phyloP scores from a whole-genome alignment of 805 yeast species.

The Candida ulmi region DNA sequence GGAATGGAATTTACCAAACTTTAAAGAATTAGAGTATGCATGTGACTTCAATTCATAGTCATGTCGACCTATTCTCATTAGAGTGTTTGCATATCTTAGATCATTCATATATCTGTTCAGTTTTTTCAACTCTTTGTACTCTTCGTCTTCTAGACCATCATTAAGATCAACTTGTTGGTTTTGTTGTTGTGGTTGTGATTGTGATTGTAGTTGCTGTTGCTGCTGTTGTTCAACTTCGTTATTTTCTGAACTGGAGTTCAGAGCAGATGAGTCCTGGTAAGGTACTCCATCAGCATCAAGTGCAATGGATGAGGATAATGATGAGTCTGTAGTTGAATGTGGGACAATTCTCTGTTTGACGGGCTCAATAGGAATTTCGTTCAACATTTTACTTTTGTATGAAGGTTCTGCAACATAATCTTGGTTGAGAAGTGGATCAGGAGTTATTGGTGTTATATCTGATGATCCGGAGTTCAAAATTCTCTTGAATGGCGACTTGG shows the following conservation, averaged over 20 bases:
- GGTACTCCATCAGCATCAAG: not conserved
- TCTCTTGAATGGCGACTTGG: slow-evolving; percentile 21
- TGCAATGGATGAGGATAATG: not conserved
- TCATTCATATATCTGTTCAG: slow-evolving; percentile 9
- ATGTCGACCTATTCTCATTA: slow-evolving; percentile 18
- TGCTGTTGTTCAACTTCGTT: no score
- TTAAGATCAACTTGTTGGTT: not conserved
- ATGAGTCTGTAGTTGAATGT: no score
- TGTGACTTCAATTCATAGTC: slow-evolving; percentile 11
- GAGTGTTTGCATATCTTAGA: slow-evolving; percentile 3
- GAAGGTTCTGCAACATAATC: no score
- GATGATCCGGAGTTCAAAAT: not conserved
- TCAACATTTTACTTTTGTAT: slow-evolving; percentile 3
- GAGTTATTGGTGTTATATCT: not conserved
- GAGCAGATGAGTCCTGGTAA: no score
- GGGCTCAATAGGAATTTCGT: slow-evolving; percentile 21
- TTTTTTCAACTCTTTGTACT: slow-evolving; percentile 18
- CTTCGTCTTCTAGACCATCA: slow-evolving; percentile 10
- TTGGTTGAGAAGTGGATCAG: not conserved
- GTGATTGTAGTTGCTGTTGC: no score
- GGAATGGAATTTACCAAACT: slow-evolving; percentile 9
- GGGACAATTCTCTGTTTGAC: slow-evolving; percentile 7
- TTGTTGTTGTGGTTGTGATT: no score
- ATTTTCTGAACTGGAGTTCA: no score
- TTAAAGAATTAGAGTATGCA: slow-evolving; percentile 6